These are phyloP conservation scores for Telopea speciosissima DNA, from an alignment of 177 flowering plant species.

Conservation along the genomic window DNA sequence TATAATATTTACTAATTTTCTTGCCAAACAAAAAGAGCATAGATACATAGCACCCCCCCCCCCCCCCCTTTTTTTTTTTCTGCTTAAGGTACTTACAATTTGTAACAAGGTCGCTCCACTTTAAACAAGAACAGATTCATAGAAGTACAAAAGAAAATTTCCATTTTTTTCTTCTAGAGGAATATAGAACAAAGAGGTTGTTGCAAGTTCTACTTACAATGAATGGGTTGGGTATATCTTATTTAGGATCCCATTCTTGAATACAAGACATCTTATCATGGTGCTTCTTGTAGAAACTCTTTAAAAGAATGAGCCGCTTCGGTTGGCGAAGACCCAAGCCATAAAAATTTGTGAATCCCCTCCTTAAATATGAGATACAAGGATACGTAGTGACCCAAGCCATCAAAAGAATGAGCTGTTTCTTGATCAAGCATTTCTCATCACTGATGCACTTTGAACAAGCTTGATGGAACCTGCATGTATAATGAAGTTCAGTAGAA, in stretches of 20 bases:
- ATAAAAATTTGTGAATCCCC: slow-evolving; percentile 8
- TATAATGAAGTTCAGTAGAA: neutral
- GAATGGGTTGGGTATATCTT: neutral
- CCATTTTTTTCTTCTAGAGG: neutral
- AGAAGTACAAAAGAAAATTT: too few species aligned
- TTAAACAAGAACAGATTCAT: too few species aligned
- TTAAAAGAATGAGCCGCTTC: neutral
- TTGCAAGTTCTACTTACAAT: neutral
- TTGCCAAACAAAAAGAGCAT: too few species aligned
- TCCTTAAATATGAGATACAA: neutral
- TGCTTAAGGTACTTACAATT: too few species aligned
- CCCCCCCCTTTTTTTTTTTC: too few species aligned
- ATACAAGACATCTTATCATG: neutral
- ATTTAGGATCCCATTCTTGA: neutral
- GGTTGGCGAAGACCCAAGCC: neutral
- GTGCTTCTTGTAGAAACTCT: neutral
- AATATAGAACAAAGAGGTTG: neutral
- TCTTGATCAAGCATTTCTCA: too few species aligned
- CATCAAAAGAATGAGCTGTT: too few species aligned
- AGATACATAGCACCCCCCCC: too few species aligned
- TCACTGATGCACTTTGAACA: slow-evolving; percentile 30
- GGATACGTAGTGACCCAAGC: neutral
- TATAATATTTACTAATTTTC: too few species aligned
- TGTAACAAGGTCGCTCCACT: too few species aligned
- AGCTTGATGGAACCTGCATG: slow-evolving; percentile 57